These are phyloP conservation scores for Mycena citricolor DNA, from an alignment of 1,284 basidiomycete species.

Conservation along the genomic window DNA sequence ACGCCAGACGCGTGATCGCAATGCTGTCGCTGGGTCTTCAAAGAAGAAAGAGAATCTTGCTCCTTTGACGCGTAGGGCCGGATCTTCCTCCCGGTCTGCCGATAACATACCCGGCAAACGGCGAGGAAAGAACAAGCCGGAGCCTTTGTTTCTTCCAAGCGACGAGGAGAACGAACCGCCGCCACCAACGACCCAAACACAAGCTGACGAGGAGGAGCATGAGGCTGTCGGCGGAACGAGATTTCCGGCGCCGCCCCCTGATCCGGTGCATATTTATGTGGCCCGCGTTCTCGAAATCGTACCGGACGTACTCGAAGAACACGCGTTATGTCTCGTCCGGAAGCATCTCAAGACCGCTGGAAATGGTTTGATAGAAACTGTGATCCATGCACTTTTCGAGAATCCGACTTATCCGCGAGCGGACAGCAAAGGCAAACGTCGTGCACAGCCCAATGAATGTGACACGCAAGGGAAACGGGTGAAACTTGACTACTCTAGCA, in stretches of 20 bases:
- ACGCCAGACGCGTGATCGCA: conserved; percentile 9
- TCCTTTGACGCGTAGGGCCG: conserved; percentile 11
- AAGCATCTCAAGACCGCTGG: conserved; percentile 33
- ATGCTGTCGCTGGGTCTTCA: conserved; percentile 11
- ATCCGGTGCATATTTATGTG: conserved; percentile 12
- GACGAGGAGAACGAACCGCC: conserved; percentile 32
- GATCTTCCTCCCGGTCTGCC: conserved; percentile 10
- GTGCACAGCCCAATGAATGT: no score
- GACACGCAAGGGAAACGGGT: no score
- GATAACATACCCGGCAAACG: conserved; percentile 15
- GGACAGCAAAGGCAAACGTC: conserved; percentile 55
- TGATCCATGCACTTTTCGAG: conserved; percentile 63
- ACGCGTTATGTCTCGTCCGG: conserved; percentile 47
- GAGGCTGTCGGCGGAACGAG: conserved; percentile 9
- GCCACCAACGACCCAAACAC: no score
- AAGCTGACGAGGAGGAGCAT: background rate
- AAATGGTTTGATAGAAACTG: conserved; percentile 48
- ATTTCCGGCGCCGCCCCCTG: conserved; percentile 11
- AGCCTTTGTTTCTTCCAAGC: conserved; percentile 28
- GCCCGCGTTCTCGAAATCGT: conserved; percentile 8
- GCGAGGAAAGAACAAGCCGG: conserved; percentile 15
- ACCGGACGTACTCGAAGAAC: conserved; percentile 52
- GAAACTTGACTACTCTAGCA: conserved; percentile 53
- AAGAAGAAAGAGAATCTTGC: conserved; percentile 7
- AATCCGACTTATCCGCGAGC: conserved; percentile 59